Evolutionary conservation across 2,329 filamentous ascomycete genomes (phyloP).

Genomic region (Cladosporium cucumerinum): DNA sequence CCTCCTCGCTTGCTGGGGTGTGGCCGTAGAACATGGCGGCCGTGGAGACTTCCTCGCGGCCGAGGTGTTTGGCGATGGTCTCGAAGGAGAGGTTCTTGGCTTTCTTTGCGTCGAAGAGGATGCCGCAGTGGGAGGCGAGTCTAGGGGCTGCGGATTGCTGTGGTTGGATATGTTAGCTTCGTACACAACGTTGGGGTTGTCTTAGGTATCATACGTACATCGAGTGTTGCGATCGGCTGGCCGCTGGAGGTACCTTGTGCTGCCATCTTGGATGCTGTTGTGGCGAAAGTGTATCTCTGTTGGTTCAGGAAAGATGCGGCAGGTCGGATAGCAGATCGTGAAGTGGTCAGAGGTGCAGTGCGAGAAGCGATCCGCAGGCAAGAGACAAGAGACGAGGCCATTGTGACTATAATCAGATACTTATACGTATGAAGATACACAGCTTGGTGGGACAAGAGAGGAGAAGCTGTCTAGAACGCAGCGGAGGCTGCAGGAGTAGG

Average conservation of each 20-base stretch:
- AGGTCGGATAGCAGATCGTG: conserved; percentile 14
- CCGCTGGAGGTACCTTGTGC: conserved; percentile 25
- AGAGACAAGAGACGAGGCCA: conserved; percentile 17
- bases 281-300: conserved; percentile 17
- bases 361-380: conserved; percentile 17
- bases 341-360: conserved; percentile 9
- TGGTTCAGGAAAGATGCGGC: conserved; percentile 12
- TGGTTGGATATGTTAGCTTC: conserved; percentile 15
- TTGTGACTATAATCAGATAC: conserved; percentile 4
- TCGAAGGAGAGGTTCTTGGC: conserved; percentile 73
- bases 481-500: conserved; percentile 2
- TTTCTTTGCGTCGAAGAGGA: conserved; percentile 80
- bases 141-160: conserved; percentile 64
- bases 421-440: neutral
- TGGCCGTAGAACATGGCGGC: conserved; percentile 92
- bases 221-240: conserved; percentile 33
- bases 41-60: conserved; percentile 76
- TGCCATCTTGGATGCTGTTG: conserved; percentile 20
- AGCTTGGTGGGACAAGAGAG: conserved; percentile 2
- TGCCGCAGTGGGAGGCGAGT: conserved; percentile 67
- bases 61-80: conserved; percentile 67
- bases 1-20: conserved; percentile 67
- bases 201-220: conserved; percentile 28
- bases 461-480: conserved; percentile 3
- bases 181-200: neutral